Conservation (phyloP, 352 stramenopile species). For the Phytophthora sansomeana region DNA sequence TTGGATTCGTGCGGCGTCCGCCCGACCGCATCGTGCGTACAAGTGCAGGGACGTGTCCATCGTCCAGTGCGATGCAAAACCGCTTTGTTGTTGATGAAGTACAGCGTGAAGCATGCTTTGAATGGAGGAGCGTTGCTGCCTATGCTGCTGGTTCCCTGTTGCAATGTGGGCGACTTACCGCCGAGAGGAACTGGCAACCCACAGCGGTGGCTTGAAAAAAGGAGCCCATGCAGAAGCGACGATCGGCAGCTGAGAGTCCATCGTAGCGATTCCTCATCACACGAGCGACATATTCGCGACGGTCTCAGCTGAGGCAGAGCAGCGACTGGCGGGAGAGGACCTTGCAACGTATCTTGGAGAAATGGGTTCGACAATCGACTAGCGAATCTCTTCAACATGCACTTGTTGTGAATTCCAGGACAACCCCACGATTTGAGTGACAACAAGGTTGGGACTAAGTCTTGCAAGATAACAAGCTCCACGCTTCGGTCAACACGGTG, state of each 20-base stretch:
- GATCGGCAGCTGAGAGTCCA: conserved; percentile 14
- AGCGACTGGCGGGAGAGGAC: conserved; percentile 15
- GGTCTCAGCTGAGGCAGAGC: conserved; percentile 26
- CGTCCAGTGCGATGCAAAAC: conserved; percentile 12
- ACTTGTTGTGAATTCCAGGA: too few species aligned
- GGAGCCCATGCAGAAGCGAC: conserved; percentile 3
- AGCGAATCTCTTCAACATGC: conserved; percentile 9
- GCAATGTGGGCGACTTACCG: conserved; percentile 7
- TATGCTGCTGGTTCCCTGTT: not conserved
- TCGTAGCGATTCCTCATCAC: conserved; percentile 4
- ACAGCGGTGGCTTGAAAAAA: conserved; percentile 26
- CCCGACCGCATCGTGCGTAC: conserved; percentile 40
- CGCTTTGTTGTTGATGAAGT: conserved; percentile 1
- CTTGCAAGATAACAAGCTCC: too few species aligned
- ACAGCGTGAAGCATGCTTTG: not conserved
- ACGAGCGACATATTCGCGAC: conserved; percentile 25
- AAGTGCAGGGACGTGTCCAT: conserved; percentile 53
- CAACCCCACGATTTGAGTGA: too few species aligned
- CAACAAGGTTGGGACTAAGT: too few species aligned
- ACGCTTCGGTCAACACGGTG: not conserved
- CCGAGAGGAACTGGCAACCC: conserved; percentile 5
- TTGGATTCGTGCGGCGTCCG: conserved; percentile 33
- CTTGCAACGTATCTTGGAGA: conserved; percentile 9
- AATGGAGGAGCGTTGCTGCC: too few species aligned
- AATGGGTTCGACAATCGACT: conserved; percentile 18